Evolutionary conservation across 208 protist genomes (phyloP), one percentile per base, ranked within the genome.

Genomic region (Wallacemonas sp.): DNA sequence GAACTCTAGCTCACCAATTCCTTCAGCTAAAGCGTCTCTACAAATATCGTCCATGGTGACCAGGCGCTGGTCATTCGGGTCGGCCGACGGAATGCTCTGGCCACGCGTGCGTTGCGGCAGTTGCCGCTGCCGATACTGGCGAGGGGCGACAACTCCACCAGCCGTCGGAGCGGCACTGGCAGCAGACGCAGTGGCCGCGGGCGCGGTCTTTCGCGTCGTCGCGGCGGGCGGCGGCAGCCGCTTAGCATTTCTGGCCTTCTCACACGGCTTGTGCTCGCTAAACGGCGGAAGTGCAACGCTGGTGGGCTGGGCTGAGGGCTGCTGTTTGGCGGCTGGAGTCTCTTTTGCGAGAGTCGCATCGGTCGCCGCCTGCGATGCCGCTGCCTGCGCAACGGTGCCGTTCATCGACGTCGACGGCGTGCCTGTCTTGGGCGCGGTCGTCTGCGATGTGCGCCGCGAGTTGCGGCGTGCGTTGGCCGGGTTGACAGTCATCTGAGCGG

Each of bases 221-320:
- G 52, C 23, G n/a, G 19, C 14, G 9, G 52, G 52, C 14, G 52
- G 52, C 16, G 47, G 47, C 6, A 58, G 52, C 4, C 32, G 52
- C 32, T 58, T 58, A 6, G 52, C 52, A 16, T 58, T 58, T 8
- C 24, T 58, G 4, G 52, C 52, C 30, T 58, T 58, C 16, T 27
- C 1, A 24, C 52, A 58, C 29, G 52, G 52, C 32, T 38, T 58
- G 52, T 58, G 52, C 14, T 58, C 52, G n/a, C n/a, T n/a, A n/a
- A n/a, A n/a, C n/a, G n/a, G n/a, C n/a, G n/a, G n/a, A n/a, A n/a
- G n/a, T n/a, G n/a, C n/a, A n/a, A n/a, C n/a, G n/a, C n/a, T n/a
- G n/a, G n/a, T n/a, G n/a, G n/a, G n/a, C n/a, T n/a, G n/a, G n/a
- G n/a, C n/a, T n/a, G n/a, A n/a, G n/a, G n/a, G n/a, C n/a, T n/a